Evolutionary conservation across 768 basidiomycete genomes (phyloP).

Genomic region (Agaricus blazei): DNA sequence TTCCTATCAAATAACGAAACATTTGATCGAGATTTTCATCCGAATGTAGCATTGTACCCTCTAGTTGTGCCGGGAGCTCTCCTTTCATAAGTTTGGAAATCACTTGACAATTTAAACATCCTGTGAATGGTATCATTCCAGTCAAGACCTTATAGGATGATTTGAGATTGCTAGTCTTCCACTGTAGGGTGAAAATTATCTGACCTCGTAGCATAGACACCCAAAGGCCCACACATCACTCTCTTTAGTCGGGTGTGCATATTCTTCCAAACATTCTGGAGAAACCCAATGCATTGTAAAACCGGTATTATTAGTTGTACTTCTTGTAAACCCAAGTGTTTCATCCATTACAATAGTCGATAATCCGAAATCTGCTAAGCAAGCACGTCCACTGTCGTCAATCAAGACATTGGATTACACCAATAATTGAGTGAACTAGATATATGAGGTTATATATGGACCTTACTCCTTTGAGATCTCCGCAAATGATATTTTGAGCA

Average conservation of each 20-base stretch:
- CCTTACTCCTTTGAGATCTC: conserved; percentile 14
- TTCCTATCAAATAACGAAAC: no score
- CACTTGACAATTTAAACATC: no score
- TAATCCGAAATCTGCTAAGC: conserved; percentile 10
- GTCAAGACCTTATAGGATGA: no score
- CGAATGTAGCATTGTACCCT: no score
- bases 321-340: not conserved
- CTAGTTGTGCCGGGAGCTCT: no score
- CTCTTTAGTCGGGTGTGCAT: not conserved
- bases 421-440: not conserved
- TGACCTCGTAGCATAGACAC: conserved; percentile 12
- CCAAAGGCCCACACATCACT: conserved; percentile 15
- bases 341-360: conserved; percentile 2
- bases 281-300: conserved; percentile 12
- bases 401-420: not conserved
- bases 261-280: conserved; percentile 24
- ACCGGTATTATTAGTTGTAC: not conserved
- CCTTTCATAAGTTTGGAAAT: no score
- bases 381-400: conserved; percentile 7
- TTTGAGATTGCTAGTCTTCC: no score
- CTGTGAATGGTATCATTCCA: no score
- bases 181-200: not conserved
- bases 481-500: conserved; percentile 9
- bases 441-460: not conserved
- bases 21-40: no score